phyloP scores from a whole-genome alignment of 345 rosid genomes.

The Heritiera littoralis region DNA sequence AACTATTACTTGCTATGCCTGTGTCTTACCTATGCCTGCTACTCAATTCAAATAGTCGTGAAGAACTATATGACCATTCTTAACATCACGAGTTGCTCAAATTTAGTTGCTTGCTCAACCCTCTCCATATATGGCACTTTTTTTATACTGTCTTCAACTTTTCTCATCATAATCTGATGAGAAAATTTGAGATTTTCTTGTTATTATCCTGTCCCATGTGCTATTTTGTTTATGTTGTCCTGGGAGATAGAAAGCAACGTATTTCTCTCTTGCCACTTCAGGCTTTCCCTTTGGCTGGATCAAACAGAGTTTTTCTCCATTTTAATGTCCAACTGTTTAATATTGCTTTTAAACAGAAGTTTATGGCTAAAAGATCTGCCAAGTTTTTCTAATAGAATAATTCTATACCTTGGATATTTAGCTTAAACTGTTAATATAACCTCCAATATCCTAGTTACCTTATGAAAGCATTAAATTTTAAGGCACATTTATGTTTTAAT shows the following conservation, averaged over 20 bases:
- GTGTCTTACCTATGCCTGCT: neutral
- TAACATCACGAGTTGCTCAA: neutral
- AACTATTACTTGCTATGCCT: neutral
- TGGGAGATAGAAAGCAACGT: neutral
- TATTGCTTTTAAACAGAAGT: constrained; percentile 1
- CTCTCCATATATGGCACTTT: neutral
- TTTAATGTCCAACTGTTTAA: constrained; percentile 5
- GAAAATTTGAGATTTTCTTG: constrained; percentile 4
- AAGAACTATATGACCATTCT: neutral
- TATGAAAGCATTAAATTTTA: neutral
- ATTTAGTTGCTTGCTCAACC: neutral
- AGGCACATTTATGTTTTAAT: neutral
- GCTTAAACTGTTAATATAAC: neutral
- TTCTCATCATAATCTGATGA: neutral
- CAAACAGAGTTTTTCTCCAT: neutral
- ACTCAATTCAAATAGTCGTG: constrained; percentile 1
- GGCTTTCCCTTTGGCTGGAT: neutral
- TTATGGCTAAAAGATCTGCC: neutral
- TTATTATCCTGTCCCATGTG: neutral
- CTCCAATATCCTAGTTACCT: neutral
- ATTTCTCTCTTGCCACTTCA: neutral
- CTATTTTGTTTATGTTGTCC: neutral
- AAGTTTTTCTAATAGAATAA: neutral
- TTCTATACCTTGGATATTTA: neutral
- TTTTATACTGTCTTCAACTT: neutral